Percentiles rank a stretch among this genome's conserved stretches.
Evolutionary conservation across 2,329 filamentous ascomycete genomes (phyloP).

Genomic region (Penicillium sp.): DNA sequence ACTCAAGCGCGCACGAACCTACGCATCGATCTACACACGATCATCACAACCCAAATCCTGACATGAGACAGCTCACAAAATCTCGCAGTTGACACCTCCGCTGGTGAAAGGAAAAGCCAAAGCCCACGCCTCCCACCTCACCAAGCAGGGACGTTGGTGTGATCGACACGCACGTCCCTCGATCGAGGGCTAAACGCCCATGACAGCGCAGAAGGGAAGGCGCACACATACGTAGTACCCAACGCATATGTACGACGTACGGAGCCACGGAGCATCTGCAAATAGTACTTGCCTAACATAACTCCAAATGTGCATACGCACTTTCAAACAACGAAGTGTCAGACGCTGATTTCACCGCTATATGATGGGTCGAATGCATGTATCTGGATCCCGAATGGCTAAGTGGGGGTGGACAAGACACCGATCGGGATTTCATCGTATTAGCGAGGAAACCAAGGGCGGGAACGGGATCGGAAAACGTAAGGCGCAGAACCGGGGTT

Average conservation of each 20-base stretch:
- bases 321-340: neutral
- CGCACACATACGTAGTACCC: neutral
- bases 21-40: slow-evolving; percentile 10
- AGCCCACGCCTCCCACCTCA: neutral
- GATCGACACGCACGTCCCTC: neutral
- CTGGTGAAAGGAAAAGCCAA: neutral
- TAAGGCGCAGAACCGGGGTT: neutral
- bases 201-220: neutral
- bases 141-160: neutral
- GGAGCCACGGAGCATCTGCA: neutral
- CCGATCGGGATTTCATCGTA: neutral
- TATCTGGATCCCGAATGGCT: neutral
- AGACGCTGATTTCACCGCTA: slow-evolving; percentile 30
- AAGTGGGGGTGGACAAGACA: neutral
- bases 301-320: neutral
- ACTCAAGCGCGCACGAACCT: neutral
- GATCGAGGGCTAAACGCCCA: neutral
- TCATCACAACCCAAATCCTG: slow-evolving; percentile 17
- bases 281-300: neutral
- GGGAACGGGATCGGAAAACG: neutral
- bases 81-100: slow-evolving; percentile 16
- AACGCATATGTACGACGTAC: neutral
- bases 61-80: slow-evolving; percentile 28
- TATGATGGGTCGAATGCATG: slow-evolving; percentile 30
- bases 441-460: neutral